Base-by-base conservation (phyloP, 2,329 filamentous ascomycete species). In the Teratosphaeriaceae sp. region DNA sequence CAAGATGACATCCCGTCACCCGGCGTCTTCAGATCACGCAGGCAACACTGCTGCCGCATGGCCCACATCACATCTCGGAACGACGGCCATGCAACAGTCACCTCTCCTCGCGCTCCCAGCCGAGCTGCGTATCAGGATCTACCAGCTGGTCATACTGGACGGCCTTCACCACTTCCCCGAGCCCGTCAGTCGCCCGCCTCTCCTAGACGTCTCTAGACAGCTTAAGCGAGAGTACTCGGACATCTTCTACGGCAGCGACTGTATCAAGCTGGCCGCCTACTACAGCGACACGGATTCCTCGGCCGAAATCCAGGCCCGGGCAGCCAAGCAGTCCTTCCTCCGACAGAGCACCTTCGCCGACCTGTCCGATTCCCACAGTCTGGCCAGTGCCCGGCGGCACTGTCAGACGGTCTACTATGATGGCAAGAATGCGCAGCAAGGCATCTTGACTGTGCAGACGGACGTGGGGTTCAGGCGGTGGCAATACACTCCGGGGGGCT, bases 341-440 rank as follows among this genome's bases (percentile, higher is more conserved):
- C 45, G 44, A 23, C 16, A 21, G 18, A 36, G 38, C 19, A 27
- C 19, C 20, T 45, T 46, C 18, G 36, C 36, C 20, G 43, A 48
- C 27, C 43, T 50, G 16, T 42, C 31, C 12, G 43, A 44, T n/a
- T 46, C 43, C 29, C 46, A 43, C 42, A 48, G 48, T 24, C 27
- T 50, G 33, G 48, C 48, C 2, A 50, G 48, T 24, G 48, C 48
- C 30, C 37, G 48, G 26, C 26, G 48, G 33, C 40, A 45, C 12
- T 50, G 48, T 33, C 45, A 50, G 31, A 40, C 33, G 21, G 22
- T 38, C 5, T 21, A 31, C 38, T 43, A 38, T 18, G 30, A 33
- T 5, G 26, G 27, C 3, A 21, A 37, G 16, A 41, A 19, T 13
- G 36, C 21, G 15, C 8, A 9, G 18, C 36, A 36, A 26, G 48